Percentiles rank a stretch among this genome's conserved stretches.
These are phyloP conservation scores for Clohesyomyces aquaticus DNA, from an alignment of 495 filamentous ascomycete genomes.

Conservation along the genomic window DNA sequence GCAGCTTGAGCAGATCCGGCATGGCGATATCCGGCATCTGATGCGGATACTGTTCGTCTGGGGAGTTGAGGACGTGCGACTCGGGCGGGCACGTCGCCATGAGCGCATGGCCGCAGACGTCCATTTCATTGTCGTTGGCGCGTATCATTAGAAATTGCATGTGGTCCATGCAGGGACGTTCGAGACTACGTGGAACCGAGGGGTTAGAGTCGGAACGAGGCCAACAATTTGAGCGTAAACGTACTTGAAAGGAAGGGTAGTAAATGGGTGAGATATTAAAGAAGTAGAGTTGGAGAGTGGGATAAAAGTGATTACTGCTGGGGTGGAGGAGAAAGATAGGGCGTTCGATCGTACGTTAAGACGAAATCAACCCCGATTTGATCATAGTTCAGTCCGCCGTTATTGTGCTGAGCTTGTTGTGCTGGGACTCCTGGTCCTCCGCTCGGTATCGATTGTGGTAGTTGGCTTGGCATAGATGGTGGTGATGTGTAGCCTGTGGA, in stretches of 20 bases:
- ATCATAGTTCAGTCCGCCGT: slow-evolving; percentile 68
- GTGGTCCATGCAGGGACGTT: slow-evolving; percentile 93
- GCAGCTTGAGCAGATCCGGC: slow-evolving; percentile 73
- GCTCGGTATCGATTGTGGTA: background rate
- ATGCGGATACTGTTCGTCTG: slow-evolving; percentile 50
- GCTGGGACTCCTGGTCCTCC: slow-evolving; percentile 17
- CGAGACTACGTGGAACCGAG: slow-evolving; percentile 64
- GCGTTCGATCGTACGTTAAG: slow-evolving; percentile 77
- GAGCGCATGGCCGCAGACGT: slow-evolving; percentile 75
- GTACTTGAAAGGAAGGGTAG: too few relatives aligned
- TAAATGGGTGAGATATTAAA: too few relatives aligned
- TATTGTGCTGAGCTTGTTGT: slow-evolving; percentile 32
- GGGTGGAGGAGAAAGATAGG: slow-evolving; percentile 67
- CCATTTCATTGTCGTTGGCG: slow-evolving; percentile 54
- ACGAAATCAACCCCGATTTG: slow-evolving; percentile 95
- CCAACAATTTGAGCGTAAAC: too few relatives aligned
- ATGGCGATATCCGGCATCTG: slow-evolving; percentile 73
- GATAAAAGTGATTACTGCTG: slow-evolving; percentile 47
- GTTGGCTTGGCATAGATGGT: slow-evolving; percentile 29
- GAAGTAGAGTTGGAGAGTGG: slow-evolving; percentile 6
- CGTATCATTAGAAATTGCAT: slow-evolving; percentile 74
- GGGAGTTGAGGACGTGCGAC: slow-evolving; percentile 49
- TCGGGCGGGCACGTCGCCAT: slow-evolving; percentile 87
- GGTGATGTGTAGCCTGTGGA: slow-evolving; percentile 50
- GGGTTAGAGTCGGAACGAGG: slow-evolving; percentile 20